Conservation (phyloP, 2,329 filamentous ascomycete species). For the Ascochyta pisi region DNA sequence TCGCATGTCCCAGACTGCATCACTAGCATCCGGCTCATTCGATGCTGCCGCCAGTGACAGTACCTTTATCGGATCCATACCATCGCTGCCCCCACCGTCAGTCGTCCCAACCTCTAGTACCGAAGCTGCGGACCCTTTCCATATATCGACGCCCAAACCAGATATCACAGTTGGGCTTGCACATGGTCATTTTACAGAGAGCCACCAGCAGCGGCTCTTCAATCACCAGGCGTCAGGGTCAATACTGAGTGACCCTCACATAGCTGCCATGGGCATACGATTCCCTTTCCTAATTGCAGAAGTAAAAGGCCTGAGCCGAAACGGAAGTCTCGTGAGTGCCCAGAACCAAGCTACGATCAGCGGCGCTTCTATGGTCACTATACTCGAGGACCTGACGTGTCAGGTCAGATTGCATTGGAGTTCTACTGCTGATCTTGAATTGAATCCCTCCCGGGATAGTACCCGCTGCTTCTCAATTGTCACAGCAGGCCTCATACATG, state of each 20-base stretch:
- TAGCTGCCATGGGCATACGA: conserved; percentile 24
- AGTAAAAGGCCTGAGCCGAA: conserved; percentile 23
- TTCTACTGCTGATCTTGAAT: no score
- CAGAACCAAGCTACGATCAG: conserved; percentile 28
- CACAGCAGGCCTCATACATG: conserved; percentile 26
- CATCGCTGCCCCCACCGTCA: conserved; percentile 22
- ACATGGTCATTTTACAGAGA: conserved; percentile 14
- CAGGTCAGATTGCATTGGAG: no score
- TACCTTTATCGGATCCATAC: conserved; percentile 17
- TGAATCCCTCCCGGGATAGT: no score
- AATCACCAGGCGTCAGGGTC: conserved; percentile 19
- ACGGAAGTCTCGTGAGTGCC: conserved; percentile 19
- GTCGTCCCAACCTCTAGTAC: conserved; percentile 24
- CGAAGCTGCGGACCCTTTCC: conserved; percentile 26
- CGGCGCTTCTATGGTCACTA: conserved; percentile 25
- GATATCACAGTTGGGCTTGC: conserved; percentile 25
- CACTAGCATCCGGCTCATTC: conserved; percentile 2
- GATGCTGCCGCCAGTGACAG: neutral
- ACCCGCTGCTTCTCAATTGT: conserved; percentile 13
- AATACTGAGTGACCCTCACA: conserved; percentile 25
- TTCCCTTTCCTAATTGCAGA: conserved; percentile 28
- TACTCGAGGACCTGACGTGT: conserved; percentile 18
- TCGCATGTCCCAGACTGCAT: conserved; percentile 9
- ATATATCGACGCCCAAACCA: conserved; percentile 29
- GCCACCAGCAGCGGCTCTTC: conserved; percentile 12